Base-by-base conservation (phyloP, 1,284 basidiomycete species). In the Naganishia cerealis region DNA sequence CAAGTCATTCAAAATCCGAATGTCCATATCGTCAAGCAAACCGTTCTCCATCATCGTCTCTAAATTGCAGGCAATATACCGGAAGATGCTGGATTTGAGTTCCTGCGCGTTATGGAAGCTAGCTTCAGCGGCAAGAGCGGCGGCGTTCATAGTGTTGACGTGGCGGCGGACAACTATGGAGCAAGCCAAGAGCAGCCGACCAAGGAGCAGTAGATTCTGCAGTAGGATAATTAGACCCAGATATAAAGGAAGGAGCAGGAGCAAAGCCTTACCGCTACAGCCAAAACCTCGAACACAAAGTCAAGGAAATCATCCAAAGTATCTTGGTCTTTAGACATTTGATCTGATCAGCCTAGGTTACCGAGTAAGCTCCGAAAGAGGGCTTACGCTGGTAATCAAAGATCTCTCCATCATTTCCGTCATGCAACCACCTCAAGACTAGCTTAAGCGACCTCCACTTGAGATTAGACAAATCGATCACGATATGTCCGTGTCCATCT, bases 191-290 rank as follows among this genome's bases (percentile, higher is more conserved):
- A 93, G 86, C 10, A 98, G 86, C 29, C 90, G 88, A 73, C 92
- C 91, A 26, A 98, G 83, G 26, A 97, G 84, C 1, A 98, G 81
- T 79, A 98, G 94, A 73, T 92, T 94, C 90, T 92, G 71, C 2
- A 50, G 48, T 1, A 16, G 39, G 15, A 7, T 39, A 26, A 21
- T 2, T 8, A 53, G 29, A 40, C 57, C 29, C 24, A 63, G 38
- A 12, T 6, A 40, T 21, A 63, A n/a, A 50, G 38, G 42, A 52
- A 53, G 40, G 10, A 26, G 26, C 8, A 36, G 39, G 18, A 21
- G 8, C 46, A 53, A 4, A 9, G 8, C 82, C 86, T 78, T 75
- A 92, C 90, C 39, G 94, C 91, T 13, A 87, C 88, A 26, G 89
- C 88, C 78, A 97, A 87, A 21, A 98, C 88, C 50, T 90, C 87